Evolutionary conservation across 2,329 filamentous ascomycete genomes (phyloP).

Genomic region (Dactylellina haptotyla): DNA sequence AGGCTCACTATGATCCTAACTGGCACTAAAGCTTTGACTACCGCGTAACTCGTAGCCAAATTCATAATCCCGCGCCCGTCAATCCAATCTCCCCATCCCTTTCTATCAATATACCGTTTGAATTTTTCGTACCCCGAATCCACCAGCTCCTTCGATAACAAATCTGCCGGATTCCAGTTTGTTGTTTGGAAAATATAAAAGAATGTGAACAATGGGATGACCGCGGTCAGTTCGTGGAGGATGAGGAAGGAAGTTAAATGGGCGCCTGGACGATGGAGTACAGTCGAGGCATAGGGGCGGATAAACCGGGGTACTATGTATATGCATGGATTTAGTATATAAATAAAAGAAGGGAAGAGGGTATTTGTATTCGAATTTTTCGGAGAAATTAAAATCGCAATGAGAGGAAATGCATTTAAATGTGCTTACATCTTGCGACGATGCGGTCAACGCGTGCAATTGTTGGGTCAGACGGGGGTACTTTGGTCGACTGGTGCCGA

Average conservation of each 20-base stretch:
- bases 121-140: conserved; percentile 76
- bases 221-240: conserved; percentile 89
- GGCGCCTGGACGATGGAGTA: conserved; percentile 80
- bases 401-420: background rate
- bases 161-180: conserved; percentile 71
- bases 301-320: conserved; percentile 52
- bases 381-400: background rate
- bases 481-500: background rate
- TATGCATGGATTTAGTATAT: background rate
- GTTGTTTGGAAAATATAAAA: conserved; percentile 82
- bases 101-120: conserved; percentile 74
- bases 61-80: conserved; percentile 50
- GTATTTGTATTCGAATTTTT: background rate
- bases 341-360: background rate
- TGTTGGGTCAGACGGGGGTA: background rate
- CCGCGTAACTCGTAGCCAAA: conserved; percentile 87
- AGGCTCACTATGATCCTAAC: conserved; percentile 79
- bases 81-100: conserved; percentile 59
- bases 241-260: conserved; percentile 87
- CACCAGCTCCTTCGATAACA: conserved; percentile 62
- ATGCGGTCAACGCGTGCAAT: conserved; percentile 33
- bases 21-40: conserved; percentile 86
- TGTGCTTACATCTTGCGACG: conserved; percentile 22
- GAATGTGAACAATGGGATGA: conserved; percentile 80
- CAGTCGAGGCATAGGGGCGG: conserved; percentile 70